These are phyloP conservation scores for Vigna angularis DNA, from an alignment of 306 rosid species.

Conservation along the genomic window DNA sequence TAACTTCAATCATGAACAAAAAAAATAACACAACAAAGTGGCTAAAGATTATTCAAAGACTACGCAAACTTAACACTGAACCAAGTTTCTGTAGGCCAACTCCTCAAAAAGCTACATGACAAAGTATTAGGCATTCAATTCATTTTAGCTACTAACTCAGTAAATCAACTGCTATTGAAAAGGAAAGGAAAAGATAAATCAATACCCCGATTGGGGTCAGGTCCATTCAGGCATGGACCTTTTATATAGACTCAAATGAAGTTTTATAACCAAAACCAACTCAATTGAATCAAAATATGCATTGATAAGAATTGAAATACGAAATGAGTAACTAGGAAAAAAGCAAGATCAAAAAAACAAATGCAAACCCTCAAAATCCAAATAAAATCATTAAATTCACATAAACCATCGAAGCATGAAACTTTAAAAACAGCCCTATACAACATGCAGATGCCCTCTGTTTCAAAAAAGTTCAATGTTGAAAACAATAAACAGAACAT, in stretches of 20 bases:
- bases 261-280: conserved; percentile 21
- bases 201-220: conserved; percentile 16
- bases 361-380: not conserved
- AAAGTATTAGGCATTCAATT: not conserved
- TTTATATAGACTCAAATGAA: not conserved
- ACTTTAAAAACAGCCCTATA: not conserved
- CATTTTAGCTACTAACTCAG: conserved; percentile 2
- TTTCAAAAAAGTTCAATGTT: conserved; percentile 2
- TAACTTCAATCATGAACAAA: conserved; percentile 28
- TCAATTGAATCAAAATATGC: conserved; percentile 1
- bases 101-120: conserved; percentile 19
- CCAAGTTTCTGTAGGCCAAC: conserved; percentile 25
- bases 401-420: not conserved
- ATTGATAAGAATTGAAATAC: conserved; percentile 13
- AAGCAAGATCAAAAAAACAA: conserved; percentile 4
- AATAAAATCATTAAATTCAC: not conserved
- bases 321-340: not conserved
- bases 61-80: conserved; percentile 8
- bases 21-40: conserved; percentile 17
- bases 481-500: not conserved
- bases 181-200: not conserved
- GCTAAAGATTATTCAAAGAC: conserved; percentile 35
- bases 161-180: conserved; percentile 25
- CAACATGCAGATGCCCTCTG: conserved; percentile 3
- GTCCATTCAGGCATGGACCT: conserved; percentile 25